Evolutionary conservation across 106 monocot species (phyloP).

Genomic region (Ottelia alismoides): DNA sequence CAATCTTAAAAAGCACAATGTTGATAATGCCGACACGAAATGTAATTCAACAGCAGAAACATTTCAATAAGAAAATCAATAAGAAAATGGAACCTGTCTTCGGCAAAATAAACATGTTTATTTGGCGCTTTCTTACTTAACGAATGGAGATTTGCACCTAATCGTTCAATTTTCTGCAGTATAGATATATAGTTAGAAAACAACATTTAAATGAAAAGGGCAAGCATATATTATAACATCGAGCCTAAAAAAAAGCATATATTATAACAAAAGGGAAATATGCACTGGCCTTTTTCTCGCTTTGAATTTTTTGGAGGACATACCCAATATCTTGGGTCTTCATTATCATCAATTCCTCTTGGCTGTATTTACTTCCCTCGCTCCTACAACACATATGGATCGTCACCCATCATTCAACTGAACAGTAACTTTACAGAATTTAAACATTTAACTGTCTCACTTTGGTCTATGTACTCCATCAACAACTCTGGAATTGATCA

Average conservation of each 20-base stretch:
- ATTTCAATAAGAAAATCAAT: too few relatives aligned
- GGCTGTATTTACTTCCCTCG: conserved; percentile 63
- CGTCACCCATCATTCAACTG: too few relatives aligned
- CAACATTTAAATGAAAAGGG: too few relatives aligned
- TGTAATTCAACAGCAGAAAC: too few relatives aligned
- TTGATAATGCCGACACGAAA: too few relatives aligned
- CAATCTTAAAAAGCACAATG: too few relatives aligned
- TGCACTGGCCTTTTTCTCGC: conserved; percentile 75
- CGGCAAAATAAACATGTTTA: conserved; percentile 83
- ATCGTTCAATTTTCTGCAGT: conserved; percentile 73
- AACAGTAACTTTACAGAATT: too few relatives aligned
- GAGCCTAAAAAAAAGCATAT: too few relatives aligned
- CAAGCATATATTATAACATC: too few relatives aligned
- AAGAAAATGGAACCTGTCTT: conserved; percentile 96
- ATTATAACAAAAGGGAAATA: too few relatives aligned
- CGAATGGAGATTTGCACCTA: conserved; percentile 58
- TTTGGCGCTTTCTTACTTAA: conserved; percentile 43
- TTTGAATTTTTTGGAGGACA: conserved; percentile 75
- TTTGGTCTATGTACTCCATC: conserved; percentile 61
- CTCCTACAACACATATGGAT: conserved; percentile 48
- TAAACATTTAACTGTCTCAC: too few relatives aligned
- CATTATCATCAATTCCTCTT: conserved; percentile 81
- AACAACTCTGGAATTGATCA: conserved; percentile 60
- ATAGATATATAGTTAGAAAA: background rate
- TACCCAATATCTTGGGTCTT: conserved; percentile 90